These are phyloP conservation scores for Sanghuangporus baumii DNA, from an alignment of 1,284 basidiomycete species.

Conservation along the genomic window DNA sequence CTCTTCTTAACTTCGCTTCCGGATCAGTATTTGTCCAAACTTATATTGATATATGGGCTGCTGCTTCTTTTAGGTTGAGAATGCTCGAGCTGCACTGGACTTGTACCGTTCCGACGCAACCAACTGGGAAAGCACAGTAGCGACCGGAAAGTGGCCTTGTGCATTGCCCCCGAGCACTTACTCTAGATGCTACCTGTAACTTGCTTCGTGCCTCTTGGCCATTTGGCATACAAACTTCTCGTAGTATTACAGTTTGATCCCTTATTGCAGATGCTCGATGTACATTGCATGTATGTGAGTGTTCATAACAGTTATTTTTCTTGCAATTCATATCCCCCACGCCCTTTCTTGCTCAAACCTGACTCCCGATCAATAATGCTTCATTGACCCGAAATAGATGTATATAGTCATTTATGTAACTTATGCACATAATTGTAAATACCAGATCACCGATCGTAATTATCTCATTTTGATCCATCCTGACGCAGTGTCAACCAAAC, in stretches of 20 bases:
- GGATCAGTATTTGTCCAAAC: constrained; percentile 26
- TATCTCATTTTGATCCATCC: neutral
- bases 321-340: neutral
- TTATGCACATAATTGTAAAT: neutral
- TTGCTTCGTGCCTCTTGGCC: neutral
- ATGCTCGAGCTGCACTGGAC: constrained; percentile 69
- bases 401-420: neutral
- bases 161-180: constrained; percentile 70
- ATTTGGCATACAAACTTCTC: neutral
- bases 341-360: neutral
- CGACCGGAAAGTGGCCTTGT: constrained; percentile 64
- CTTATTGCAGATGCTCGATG: no score
- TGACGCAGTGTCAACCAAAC: neutral
- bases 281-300: no score
- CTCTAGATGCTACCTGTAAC: constrained; percentile 61
- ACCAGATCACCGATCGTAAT: neutral
- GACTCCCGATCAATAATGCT: neutral
- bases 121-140: constrained; percentile 63
- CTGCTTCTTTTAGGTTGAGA: constrained; percentile 50
- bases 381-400: neutral
- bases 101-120: constrained; percentile 63
- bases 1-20: constrained; percentile 50
- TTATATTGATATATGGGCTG: constrained; percentile 5
- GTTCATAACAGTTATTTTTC: no score
- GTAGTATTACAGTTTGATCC: neutral